These are phyloP conservation scores for Zarea fungicola DNA, from an alignment of 2,329 filamentous ascomycete genomes.

Conservation along the genomic window DNA sequence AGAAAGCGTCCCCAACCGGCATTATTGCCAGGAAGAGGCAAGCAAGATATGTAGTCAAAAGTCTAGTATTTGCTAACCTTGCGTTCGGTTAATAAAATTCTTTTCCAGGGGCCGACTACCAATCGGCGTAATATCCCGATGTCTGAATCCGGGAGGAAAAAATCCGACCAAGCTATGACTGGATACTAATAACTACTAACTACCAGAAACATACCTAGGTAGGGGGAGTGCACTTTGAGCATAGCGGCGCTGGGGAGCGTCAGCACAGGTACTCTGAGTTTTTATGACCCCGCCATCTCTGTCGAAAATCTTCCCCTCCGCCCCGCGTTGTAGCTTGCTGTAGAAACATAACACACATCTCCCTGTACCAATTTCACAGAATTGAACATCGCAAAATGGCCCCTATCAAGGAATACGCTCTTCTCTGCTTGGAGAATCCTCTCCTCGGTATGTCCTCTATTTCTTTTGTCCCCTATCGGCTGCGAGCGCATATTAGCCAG, in stretches of 20 bases:
- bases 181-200: too few relatives aligned
- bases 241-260: neutral
- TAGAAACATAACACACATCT: conserved; percentile 11
- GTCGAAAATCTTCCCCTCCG: conserved; percentile 12
- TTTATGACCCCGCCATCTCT: conserved; percentile 12
- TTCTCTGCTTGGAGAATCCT: conserved; percentile 95
- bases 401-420: conserved; percentile 71
- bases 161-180: too few relatives aligned
- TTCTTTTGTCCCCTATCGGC: conserved; percentile 7
- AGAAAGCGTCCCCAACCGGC: too few relatives aligned
- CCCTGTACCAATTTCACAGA: conserved; percentile 16
- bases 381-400: conserved; percentile 54
- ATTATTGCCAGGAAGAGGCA: too few relatives aligned
- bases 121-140: too few relatives aligned
- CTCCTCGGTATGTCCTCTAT: conserved; percentile 65
- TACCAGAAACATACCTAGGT: neutral
- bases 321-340: conserved; percentile 16
- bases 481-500: neutral
- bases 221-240: neutral
- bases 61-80: too few relatives aligned
- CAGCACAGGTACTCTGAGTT: conserved; percentile 6
- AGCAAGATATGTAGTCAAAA: too few relatives aligned
- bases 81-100: too few relatives aligned
- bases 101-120: too few relatives aligned
- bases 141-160: too few relatives aligned